Base-by-base conservation (phyloP, 2,329 filamentous ascomycete species). In the Colletotrichum higginsianum region DNA sequence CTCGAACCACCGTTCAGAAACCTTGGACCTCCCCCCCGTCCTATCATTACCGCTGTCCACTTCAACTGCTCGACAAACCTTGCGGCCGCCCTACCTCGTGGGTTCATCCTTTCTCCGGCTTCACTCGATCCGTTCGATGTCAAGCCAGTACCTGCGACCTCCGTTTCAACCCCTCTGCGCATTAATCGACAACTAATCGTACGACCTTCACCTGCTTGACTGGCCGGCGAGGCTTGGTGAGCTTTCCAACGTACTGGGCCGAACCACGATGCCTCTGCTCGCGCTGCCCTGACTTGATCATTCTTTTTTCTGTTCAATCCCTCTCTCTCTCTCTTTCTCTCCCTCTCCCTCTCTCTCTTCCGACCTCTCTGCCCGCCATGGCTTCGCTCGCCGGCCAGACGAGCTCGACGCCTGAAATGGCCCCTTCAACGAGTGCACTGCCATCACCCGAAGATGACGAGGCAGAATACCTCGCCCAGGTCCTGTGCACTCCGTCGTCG, bases 391-490 rank as follows among this genome's bases (percentile, higher is more conserved):
- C 64, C 30, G 60, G 64, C 64, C 72, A 72, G 40, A 63, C 56
- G 49, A 58, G 63, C 72, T 57, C 72, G 50, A 65, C 64, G 26
- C 47, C 63, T 38, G 72, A 73, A 42, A 61, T 68, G 58, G 58
- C 61, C 50, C 44, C 46, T 16, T 42, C 18, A 26, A 38, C 69
- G 47, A 26, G 40, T 42, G 47, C 42, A 35, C 50, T 71, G 50
- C 58, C 61, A 15, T 57, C 55, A 9, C 75, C 82, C 66, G 84
- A 86, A 71, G 79, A 85, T 55, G 78, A 77, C 76, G 82, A 86
- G 53, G 76, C 75, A 64, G 79, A 80, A 40, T 87, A 85, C 71
- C 74, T 79, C 61, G 74, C 76, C 65, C 77, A 83, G 35, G 86
- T 87, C 9, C 77, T 87, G 38, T 77, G 76, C 40, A 73, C 82